phyloP scores from a whole-genome alignment of 768 basidiomycete species.

The Roridomyces roridus region DNA sequence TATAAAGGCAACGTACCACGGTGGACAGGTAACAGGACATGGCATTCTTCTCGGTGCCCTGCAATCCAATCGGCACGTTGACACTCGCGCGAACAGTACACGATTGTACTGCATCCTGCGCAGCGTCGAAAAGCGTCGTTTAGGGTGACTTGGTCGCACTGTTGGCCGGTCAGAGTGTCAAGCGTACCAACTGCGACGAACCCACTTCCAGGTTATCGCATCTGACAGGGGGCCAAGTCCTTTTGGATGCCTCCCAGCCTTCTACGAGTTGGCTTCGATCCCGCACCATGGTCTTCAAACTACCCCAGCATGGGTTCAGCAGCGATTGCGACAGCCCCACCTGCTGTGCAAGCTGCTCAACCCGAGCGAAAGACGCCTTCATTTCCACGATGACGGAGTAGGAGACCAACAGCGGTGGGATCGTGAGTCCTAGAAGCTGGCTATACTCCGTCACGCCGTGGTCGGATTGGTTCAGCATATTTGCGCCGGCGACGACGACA shows the following conservation, averaged over 20 bases:
- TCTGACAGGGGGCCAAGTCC: conserved; percentile 1
- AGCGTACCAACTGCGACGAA: neutral
- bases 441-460: neutral
- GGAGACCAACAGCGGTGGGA: conserved; percentile 2
- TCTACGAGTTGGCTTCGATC: neutral
- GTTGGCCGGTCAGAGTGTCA: neutral
- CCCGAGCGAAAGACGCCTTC: conserved; percentile 3
- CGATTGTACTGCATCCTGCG: neutral
- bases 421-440: neutral
- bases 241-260: neutral
- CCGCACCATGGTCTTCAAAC: conserved; percentile 1
- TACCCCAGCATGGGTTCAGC: neutral
- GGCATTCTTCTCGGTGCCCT: conserved; percentile 10
- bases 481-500: neutral
- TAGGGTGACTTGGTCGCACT: conserved; percentile 11
- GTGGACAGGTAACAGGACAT: neutral
- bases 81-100: conserved; percentile 7
- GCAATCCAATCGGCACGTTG: conserved; percentile 6
- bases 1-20: conserved; percentile 3
- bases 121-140: conserved; percentile 1
- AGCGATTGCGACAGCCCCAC: neutral
- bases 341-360: neutral
- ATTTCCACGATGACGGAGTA: conserved; percentile 8
- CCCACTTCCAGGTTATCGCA: conserved; percentile 7
- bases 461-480: neutral